Evolutionary conservation across 2,329 filamentous ascomycete genomes (phyloP).

Genomic region (Microthyrium microscopicum): DNA sequence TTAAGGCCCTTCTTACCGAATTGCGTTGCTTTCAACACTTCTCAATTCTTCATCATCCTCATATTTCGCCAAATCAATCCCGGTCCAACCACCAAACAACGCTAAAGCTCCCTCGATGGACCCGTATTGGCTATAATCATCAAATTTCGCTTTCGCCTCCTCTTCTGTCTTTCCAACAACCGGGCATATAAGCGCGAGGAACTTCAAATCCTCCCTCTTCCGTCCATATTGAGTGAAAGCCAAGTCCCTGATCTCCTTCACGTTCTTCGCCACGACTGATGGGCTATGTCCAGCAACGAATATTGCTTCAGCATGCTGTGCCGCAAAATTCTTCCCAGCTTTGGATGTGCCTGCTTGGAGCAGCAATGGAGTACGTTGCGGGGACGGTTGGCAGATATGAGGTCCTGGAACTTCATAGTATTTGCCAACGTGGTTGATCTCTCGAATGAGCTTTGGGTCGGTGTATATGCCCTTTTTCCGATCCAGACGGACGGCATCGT

Average conservation of each 20-base stretch:
- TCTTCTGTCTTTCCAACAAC: constrained; percentile 49
- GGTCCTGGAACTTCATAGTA: constrained; percentile 48
- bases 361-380: constrained; percentile 51
- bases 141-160: constrained; percentile 47
- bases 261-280: constrained; percentile 40
- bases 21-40: constrained; percentile 44
- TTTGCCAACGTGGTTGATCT: constrained; percentile 50
- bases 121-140: constrained; percentile 44
- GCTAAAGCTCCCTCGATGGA: constrained; percentile 50
- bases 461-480: constrained; percentile 43
- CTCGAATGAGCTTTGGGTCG: constrained; percentile 38
- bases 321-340: constrained; percentile 49
- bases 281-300: constrained; percentile 53
- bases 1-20: constrained; percentile 32
- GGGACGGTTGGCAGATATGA: constrained; percentile 48
- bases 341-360: constrained; percentile 54
- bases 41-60: constrained; percentile 47
- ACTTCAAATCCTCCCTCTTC: constrained; percentile 46
- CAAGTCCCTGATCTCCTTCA: constrained; percentile 44
- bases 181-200: constrained; percentile 48
- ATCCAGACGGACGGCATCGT: constrained; percentile 47
- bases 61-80: constrained; percentile 44
- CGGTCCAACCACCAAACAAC: constrained; percentile 61
- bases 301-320: constrained; percentile 54
- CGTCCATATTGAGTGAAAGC: constrained; percentile 37